Evolutionary conservation across 805 yeast genomes (phyloP), one percentile per base, ranked within the genome.

Genomic region (Kazachstania viticola): DNA sequence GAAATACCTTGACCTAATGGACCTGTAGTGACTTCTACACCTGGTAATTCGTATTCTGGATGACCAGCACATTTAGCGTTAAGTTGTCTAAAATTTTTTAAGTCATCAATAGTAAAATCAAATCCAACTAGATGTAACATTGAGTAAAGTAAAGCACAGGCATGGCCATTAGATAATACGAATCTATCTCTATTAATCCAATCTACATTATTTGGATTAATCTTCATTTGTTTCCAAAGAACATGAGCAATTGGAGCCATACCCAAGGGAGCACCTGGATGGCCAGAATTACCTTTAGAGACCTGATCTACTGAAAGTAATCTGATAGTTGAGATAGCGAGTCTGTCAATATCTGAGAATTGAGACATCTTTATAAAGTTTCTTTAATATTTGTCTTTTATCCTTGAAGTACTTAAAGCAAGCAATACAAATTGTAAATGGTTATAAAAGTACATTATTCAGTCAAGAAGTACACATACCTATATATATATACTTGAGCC

Each of bases 221-320:
- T 74, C 49, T 65, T 78, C 79, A 87, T 69, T 53, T 73, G 73
- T 60, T 75, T 70, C 75, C 79, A 83, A 42, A 88, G 60, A 35
- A 75, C 78, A 62, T 88, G 96, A 41, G 96, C 94, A 39, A 87
- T 78, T 28, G 96, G 95, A 13, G 98, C 96, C 63, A 88, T 67
- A 42, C 97, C 97, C 73, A 88, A 75, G 51, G 97, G 97, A 33
- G 98, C 97, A 67, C 98, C 98, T 34, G 98, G 98, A 67, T 88
- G 98, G 46, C 98, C 98, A 39, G 95, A 79, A 64, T 88, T 80
- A 51, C 96, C 88, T 62, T 75, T 71, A 38, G 78, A 69, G 40
- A 83, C 93, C 44, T 81, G 75, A 60, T 88, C 98, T 33, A 81
- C 79, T 32, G 97, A 75, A 49, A 88, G 71, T 39, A 78, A 64